Evolutionary conservation across 1,139 yeast genomes (phyloP).

Genomic region (Taiozyma onychis): DNA sequence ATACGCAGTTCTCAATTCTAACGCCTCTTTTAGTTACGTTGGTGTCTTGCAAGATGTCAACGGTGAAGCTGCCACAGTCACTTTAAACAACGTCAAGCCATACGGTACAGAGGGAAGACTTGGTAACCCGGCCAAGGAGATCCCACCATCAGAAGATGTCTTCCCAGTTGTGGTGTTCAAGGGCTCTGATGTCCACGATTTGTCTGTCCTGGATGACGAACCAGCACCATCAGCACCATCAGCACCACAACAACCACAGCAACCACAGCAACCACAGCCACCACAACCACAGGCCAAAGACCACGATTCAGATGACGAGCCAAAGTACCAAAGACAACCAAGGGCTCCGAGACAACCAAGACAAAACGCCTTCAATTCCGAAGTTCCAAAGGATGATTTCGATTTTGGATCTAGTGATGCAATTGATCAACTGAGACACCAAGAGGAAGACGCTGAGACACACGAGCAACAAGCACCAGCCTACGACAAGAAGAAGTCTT

Average conservation of each 20-base stretch:
- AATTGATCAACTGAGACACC: constrained; percentile 14
- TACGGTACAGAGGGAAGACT: constrained; percentile 93
- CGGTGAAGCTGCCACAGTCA: constrained; percentile 88
- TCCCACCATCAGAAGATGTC: constrained; percentile 66
- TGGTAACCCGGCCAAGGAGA: constrained; percentile 66
- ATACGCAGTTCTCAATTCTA: not conserved
- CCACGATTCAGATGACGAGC: constrained; percentile 24
- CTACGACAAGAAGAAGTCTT: constrained; percentile 68
- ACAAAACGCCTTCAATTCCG: constrained; percentile 9
- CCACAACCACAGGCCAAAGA: constrained; percentile 19
- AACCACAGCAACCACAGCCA: constrained; percentile 27
- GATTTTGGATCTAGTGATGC: constrained; percentile 72
- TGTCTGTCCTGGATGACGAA: constrained; percentile 67
- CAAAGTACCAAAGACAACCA: constrained; percentile 13
- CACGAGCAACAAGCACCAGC: constrained; percentile 26
- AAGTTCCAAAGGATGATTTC: constrained; percentile 40
- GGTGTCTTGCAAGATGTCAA: constrained; percentile 84
- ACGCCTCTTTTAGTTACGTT: constrained; percentile 48
- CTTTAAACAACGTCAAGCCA: constrained; percentile 74
- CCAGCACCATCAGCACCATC: constrained; percentile 12
- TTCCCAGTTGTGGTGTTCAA: constrained; percentile 82
- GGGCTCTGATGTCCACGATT: constrained; percentile 89
- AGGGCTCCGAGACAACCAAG: not conserved
- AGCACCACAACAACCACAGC: constrained; percentile 22
- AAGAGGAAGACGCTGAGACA: constrained; percentile 3